Evolutionary conservation across 371 early-diverging fungal species (phyloP).

Genomic region (Saksenaea vasiformis): DNA sequence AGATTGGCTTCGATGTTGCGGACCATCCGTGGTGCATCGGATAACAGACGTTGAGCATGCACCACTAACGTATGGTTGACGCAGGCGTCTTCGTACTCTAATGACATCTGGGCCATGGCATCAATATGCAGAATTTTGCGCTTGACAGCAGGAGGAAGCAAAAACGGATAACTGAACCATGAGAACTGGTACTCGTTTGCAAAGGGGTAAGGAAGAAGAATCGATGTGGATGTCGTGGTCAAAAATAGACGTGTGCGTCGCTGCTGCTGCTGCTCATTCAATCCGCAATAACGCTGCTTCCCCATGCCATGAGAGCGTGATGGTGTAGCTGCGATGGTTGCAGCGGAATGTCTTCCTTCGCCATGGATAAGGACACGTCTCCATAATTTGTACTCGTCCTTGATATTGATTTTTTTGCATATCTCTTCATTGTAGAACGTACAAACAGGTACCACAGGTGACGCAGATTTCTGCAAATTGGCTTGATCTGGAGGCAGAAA

Average conservation of each 20-base stretch:
- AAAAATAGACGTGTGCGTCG: constrained; percentile 42
- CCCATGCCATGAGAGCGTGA: constrained; percentile 9
- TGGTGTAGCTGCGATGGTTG: constrained; percentile 20
- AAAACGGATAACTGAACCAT: constrained; percentile 75
- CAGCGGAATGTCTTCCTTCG: constrained; percentile 41
- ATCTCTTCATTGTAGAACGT: constrained; percentile 67
- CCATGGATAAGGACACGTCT: constrained; percentile 42
- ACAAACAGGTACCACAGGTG: constrained; percentile 48
- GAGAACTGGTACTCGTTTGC: constrained; percentile 62
- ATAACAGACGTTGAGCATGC: constrained; percentile 71
- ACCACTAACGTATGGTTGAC: constrained; percentile 74
- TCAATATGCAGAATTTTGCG: constrained; percentile 79
- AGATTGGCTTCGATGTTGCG: constrained; percentile 40
- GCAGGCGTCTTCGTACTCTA: constrained; percentile 82
- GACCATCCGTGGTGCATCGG: constrained; percentile 49
- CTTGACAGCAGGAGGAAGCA: constrained; percentile 75
- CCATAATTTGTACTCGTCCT: constrained; percentile 82
- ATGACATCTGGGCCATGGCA: constrained; percentile 82
- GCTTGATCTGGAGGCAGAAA: constrained; percentile 26
- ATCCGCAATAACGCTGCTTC: constrained; percentile 20
- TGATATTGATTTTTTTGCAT: constrained; percentile 68
- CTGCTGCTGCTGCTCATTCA: constrained; percentile 41
- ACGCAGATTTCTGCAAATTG: neutral
- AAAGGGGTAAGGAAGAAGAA: constrained; percentile 41
- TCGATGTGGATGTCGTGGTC: constrained; percentile 32